phyloP scores from a whole-genome alignment of 495 filamentous ascomycete species.

The Monascus purpureus region DNA sequence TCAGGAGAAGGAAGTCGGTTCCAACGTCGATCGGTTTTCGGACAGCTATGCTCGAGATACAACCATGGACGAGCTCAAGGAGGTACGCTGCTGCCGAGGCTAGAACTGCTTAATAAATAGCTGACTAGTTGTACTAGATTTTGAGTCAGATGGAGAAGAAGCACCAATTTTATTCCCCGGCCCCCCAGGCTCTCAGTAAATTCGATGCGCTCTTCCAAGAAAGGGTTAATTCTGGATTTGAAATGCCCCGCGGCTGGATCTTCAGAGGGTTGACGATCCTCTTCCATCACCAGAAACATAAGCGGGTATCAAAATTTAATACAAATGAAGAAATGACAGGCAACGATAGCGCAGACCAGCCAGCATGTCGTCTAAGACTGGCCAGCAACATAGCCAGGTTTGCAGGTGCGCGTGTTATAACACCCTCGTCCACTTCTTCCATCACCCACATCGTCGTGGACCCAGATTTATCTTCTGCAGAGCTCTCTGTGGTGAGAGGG shows the following conservation, averaged over 20 bases:
- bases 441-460: constrained; percentile 25
- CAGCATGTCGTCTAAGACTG: constrained; percentile 7
- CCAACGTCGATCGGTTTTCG: constrained; percentile 57
- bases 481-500: constrained; percentile 16
- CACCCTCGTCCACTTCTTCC: constrained; percentile 6
- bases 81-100: constrained; percentile 29
- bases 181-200: constrained; percentile 31
- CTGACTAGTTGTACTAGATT: constrained; percentile 13
- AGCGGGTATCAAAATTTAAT: neutral
- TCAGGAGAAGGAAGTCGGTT: constrained; percentile 26
- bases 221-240: constrained; percentile 21
- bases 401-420: constrained; percentile 37
- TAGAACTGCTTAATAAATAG: neutral
- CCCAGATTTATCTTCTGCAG: constrained; percentile 7
- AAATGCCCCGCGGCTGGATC: constrained; percentile 42
- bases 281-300: constrained; percentile 23
- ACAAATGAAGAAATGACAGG: no score
- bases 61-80: constrained; percentile 46
- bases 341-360: neutral
- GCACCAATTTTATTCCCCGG: constrained; percentile 13
- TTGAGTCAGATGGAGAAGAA: constrained; percentile 30
- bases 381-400: constrained; percentile 43
- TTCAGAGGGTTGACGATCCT: constrained; percentile 49
- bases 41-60: constrained; percentile 77
- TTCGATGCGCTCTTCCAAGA: constrained; percentile 43